Evolutionary conservation across 1,139 yeast genomes (phyloP).

Genomic region (Debaryomyces sp.): DNA sequence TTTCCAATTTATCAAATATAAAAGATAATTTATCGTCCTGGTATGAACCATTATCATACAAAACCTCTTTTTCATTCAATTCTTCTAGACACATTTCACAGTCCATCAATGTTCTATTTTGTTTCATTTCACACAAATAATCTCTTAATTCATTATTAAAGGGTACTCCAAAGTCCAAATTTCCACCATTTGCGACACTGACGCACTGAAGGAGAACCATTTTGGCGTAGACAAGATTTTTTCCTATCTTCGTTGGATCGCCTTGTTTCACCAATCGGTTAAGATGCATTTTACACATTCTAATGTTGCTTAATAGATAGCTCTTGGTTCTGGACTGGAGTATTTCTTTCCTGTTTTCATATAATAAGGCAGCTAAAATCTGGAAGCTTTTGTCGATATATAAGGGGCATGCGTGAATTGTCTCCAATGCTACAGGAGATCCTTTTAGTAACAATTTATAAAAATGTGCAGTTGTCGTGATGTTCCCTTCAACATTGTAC

Average conservation of each 20-base stretch:
- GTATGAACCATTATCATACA: not conserved
- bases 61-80: not conserved
- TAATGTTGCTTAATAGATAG: slow-evolving; percentile 1
- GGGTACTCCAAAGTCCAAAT: slow-evolving; percentile 1
- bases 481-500: no score
- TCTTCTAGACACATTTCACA: not conserved
- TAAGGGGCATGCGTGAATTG: no score
- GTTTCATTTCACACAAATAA: not conserved
- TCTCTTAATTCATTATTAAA: not conserved
- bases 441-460: no score
- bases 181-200: not conserved
- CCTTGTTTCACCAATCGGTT: not conserved
- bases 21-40: no score
- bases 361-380: no score
- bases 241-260: not conserved
- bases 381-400: no score
- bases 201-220: no score
- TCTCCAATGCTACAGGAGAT: no score
- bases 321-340: not conserved
- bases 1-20: no score
- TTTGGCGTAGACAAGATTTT: not conserved
- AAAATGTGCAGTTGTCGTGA: no score
- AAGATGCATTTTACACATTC: slow-evolving; percentile 1
- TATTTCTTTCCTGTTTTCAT: not conserved
- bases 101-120: not conserved